phyloP scores from a whole-genome alignment of 1,139 yeast genomes.

The Blastobotrys capitulatus region DNA sequence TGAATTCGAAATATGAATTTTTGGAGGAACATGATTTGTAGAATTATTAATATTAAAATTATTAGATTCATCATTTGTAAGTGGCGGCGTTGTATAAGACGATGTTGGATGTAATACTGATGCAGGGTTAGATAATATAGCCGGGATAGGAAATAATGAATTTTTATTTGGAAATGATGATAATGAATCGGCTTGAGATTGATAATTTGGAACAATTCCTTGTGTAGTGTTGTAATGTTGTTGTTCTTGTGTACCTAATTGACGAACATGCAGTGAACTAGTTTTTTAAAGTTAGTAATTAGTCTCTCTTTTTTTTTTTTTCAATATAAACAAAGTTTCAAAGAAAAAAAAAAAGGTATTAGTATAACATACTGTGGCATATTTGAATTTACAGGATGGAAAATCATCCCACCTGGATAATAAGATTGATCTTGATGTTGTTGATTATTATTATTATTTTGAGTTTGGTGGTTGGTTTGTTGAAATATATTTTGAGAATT shows the following conservation, averaged over 20 bases:
- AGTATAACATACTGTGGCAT: slow-evolving; percentile 6
- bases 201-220: slow-evolving; percentile 11
- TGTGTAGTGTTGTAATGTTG: neutral
- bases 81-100: slow-evolving; percentile 4
- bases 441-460: neutral
- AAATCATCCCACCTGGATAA: neutral
- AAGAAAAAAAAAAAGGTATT: neutral
- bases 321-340: neutral
- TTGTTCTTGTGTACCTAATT: slow-evolving; percentile 8
- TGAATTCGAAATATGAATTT: neutral
- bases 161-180: slow-evolving; percentile 7
- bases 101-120: neutral
- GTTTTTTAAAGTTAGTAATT: slow-evolving; percentile 3
- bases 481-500: neutral
- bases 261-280: slow-evolving; percentile 7
- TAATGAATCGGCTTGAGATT: slow-evolving; percentile 5
- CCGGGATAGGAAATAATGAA: neutral
- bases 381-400: slow-evolving; percentile 4
- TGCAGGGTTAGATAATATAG: neutral
- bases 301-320: neutral
- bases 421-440: neutral
- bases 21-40: neutral
- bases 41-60: too few species aligned
- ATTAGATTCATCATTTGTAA: neutral
- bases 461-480: neutral